These are phyloP conservation scores for Mycothermus thermophilus DNA, from an alignment of 495 filamentous ascomycete species.

Conservation along the genomic window DNA sequence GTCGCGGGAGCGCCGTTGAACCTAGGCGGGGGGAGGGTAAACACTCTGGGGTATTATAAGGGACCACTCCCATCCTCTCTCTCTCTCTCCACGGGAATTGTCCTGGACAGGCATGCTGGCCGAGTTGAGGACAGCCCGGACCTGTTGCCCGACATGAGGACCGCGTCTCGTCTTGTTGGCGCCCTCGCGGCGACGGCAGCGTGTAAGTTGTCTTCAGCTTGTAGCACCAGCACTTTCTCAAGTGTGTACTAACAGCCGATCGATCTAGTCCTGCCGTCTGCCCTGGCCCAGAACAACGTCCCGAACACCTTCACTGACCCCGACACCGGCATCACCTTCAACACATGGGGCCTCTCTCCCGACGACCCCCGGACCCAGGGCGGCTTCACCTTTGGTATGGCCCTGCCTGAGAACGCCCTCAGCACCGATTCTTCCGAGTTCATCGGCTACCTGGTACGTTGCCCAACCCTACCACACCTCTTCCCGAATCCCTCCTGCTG, in stretches of 20 bases:
- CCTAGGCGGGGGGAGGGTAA: conserved; percentile 1
- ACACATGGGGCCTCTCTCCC: conserved; percentile 23
- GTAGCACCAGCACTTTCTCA: too few species aligned
- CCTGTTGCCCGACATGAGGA: conserved; percentile 15
- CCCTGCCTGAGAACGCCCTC: conserved; percentile 38
- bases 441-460: conserved; percentile 40
- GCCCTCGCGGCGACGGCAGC: conserved; percentile 17
- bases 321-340: conserved; percentile 33
- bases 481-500: too few species aligned
- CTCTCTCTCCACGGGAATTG: too few species aligned
- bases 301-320: conserved; percentile 27
- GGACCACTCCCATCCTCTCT: conserved; percentile 1
- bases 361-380: conserved; percentile 20
- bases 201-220: too few species aligned
- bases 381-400: conserved; percentile 40
- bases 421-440: conserved; percentile 41
- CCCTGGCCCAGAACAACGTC: conserved; percentile 14
- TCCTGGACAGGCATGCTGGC: conserved; percentile 4
- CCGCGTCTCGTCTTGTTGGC: conserved; percentile 12
- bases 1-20: too few species aligned
- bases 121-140: conserved; percentile 7
- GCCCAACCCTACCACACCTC: background rate
- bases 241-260: too few species aligned
- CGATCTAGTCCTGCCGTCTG: conserved; percentile 13
- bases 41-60: conserved; percentile 5